Percentiles rank a stretch among this genome's conserved stretches.
These are phyloP conservation scores for Atkinsonella hypoxylon DNA, from an alignment of 2,329 filamentous ascomycete genomes.

Conservation along the genomic window DNA sequence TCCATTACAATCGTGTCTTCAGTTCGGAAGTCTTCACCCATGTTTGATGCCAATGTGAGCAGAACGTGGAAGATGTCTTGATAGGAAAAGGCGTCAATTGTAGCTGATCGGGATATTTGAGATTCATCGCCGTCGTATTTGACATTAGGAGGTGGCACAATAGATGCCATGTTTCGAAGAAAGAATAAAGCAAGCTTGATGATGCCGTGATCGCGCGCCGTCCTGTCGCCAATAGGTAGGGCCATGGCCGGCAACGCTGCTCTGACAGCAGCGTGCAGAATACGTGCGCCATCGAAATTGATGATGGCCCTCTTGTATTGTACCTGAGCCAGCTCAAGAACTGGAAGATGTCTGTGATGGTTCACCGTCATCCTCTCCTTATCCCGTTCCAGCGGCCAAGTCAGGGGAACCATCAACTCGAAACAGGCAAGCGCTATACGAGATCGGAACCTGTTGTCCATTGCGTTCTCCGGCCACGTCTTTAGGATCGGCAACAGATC, in stretches of 20 bases:
- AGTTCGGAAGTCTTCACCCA: constrained; percentile 82
- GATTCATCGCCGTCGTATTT: constrained; percentile 79
- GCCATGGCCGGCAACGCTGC: constrained; percentile 81
- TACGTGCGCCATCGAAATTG: constrained; percentile 64
- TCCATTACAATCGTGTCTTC: constrained; percentile 88
- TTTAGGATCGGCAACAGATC: constrained; percentile 85
- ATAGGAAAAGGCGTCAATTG: constrained; percentile 77
- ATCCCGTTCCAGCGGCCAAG: constrained; percentile 81
- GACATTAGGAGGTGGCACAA: constrained; percentile 59
- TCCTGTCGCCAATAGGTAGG: constrained; percentile 61
- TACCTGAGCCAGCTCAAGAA: constrained; percentile 76
- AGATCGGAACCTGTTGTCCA: constrained; percentile 62
- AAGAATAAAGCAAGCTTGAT: constrained; percentile 86
- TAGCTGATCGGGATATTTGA: constrained; percentile 75
- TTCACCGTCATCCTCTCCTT: constrained; percentile 78
- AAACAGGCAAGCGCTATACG: constrained; percentile 75
- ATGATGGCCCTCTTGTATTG: constrained; percentile 83
- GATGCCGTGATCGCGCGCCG: constrained; percentile 73
- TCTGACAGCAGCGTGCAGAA: constrained; percentile 71
- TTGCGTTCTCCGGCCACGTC: constrained; percentile 61
- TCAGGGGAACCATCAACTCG: constrained; percentile 83
- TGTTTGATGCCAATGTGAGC: constrained; percentile 79
- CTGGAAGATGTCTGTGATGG: constrained; percentile 82
- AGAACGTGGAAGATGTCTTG: constrained; percentile 85
- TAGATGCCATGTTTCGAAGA: constrained; percentile 77